Evolutionary conservation across 257 asterid genomes (phyloP).

Genomic region (Euphrasia confusa): DNA sequence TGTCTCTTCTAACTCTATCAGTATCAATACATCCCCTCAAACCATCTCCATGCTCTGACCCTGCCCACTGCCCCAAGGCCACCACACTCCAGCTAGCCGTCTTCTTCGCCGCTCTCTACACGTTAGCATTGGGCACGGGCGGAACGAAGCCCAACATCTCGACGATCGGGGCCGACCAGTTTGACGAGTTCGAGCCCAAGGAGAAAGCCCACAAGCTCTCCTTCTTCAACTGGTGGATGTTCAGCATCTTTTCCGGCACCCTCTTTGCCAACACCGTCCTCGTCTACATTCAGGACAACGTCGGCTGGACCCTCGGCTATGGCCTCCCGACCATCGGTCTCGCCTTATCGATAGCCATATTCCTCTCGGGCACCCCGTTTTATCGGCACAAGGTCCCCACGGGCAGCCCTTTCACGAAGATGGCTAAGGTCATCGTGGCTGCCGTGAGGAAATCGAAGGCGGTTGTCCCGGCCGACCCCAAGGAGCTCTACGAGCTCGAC

Average conservation of each 20-base stretch:
- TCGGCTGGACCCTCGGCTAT: neutral
- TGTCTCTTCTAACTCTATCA: constrained; percentile 61
- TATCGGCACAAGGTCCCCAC: neutral
- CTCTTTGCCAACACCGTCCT: neutral
- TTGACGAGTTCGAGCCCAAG: neutral
- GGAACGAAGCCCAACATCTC: constrained; percentile 63
- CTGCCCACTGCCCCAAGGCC: constrained; percentile 45
- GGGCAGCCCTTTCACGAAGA: constrained; percentile 2
- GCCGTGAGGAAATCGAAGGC: constrained; percentile 16
- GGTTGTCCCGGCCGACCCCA: constrained; percentile 47
- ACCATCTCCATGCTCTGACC: constrained; percentile 57
- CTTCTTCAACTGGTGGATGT: constrained; percentile 13
- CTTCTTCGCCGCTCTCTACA: constrained; percentile 70
- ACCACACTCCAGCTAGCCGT: constrained; percentile 52
- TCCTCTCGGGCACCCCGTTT: neutral
- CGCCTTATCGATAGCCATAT: neutral
- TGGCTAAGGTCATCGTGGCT: constrained; percentile 4
- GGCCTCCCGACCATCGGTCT: neutral
- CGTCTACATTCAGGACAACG: constrained; percentile 2
- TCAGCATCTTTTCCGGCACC: neutral
- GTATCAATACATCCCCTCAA: constrained; percentile 58
- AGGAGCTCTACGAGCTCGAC: constrained; percentile 43
- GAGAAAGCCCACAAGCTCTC: neutral
- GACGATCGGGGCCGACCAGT: constrained; percentile 6
- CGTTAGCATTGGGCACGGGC: constrained; percentile 73